Conservation (phyloP, 2,329 filamentous ascomycete genomes). For the Chaetoscypha palmicola region DNA sequence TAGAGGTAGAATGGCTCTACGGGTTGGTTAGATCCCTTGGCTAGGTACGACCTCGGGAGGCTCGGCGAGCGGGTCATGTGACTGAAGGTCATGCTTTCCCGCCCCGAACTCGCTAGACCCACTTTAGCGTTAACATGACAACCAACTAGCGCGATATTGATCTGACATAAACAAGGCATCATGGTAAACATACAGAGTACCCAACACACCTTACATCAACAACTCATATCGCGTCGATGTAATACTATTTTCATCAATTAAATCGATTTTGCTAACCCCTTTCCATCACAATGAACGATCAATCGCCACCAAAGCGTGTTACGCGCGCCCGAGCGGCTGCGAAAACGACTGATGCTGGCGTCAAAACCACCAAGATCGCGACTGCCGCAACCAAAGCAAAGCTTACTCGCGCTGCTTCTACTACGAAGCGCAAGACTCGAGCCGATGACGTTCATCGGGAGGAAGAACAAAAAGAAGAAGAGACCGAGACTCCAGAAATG, state of each 20-base stretch:
- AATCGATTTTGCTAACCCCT: conserved; percentile 8
- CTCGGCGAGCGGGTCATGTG: no score
- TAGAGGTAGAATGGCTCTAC: no score
- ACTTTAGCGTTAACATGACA: no score
- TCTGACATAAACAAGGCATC: not conserved
- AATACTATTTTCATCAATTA: conserved; percentile 4
- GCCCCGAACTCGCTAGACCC: no score
- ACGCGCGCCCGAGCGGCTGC: conserved; percentile 45
- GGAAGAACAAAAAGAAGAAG: conserved; percentile 33
- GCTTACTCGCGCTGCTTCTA: conserved; percentile 28
- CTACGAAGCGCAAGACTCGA: conserved; percentile 48
- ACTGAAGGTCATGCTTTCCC: no score
- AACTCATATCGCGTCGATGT: not conserved
- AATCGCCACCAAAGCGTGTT: conserved; percentile 52
- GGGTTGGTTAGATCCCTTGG: no score
- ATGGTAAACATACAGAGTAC: not conserved
- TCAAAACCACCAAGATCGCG: conserved; percentile 40
- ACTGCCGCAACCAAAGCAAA: conserved; percentile 41
- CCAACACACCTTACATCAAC: not conserved
- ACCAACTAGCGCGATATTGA: no score
- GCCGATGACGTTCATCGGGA: conserved; percentile 43
- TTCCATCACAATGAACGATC: conserved; percentile 40
- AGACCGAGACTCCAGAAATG: conserved; percentile 13
- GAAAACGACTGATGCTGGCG: conserved; percentile 33
- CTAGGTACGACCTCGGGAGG: no score